A percentile compares a stretch with the other conserved stretches of the same genome.
Evolutionary conservation across 1,284 basidiomycete species (phyloP).

Genomic region (Rhodotorula sp.): DNA sequence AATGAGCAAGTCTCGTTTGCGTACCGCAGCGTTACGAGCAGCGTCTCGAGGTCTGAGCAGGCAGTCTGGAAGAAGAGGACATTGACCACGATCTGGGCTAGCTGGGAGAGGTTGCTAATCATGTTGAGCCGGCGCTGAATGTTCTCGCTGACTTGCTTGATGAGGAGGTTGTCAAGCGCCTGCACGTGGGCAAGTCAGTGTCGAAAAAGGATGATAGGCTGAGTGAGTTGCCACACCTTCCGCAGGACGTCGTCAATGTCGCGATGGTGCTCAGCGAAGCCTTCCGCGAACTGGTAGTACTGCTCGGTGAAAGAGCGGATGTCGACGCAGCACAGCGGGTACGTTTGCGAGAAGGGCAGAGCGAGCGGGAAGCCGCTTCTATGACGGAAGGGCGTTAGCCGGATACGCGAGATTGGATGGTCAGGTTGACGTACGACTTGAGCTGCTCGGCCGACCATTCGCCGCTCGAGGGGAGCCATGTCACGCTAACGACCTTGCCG

Average conservation of each 20-base stretch:
- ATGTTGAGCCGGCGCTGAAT: slow-evolving; percentile 66
- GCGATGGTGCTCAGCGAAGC: slow-evolving; percentile 83
- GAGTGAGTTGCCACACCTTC: slow-evolving; percentile 59
- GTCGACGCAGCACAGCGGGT: slow-evolving; percentile 93
- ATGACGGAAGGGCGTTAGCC: neutral
- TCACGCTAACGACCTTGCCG: slow-evolving; percentile 72
- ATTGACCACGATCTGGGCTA: slow-evolving; percentile 91
- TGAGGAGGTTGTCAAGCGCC: slow-evolving; percentile 84
- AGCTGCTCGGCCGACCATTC: slow-evolving; percentile 40
- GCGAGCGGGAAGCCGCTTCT: slow-evolving; percentile 71
- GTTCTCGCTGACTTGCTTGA: slow-evolving; percentile 73
- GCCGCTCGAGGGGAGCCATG: slow-evolving; percentile 74
- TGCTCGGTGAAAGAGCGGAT: slow-evolving; percentile 91
- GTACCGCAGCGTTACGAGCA: slow-evolving; percentile 62
- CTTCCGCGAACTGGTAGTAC: slow-evolving; percentile 95
- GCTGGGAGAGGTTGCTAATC: slow-evolving; percentile 81
- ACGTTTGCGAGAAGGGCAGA: slow-evolving; percentile 92
- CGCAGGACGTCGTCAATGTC: slow-evolving; percentile 89
- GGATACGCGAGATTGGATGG: neutral
- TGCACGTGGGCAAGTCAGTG: slow-evolving; percentile 47
- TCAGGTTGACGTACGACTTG: slow-evolving; percentile 23
- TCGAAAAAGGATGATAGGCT: neutral
- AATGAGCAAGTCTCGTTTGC: neutral
- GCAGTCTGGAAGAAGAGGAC: slow-evolving; percentile 87
- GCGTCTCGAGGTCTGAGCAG: slow-evolving; percentile 80